Evolutionary conservation across 2,329 filamentous ascomycete genomes (phyloP).

Genomic region (Juglanconis sp.): DNA sequence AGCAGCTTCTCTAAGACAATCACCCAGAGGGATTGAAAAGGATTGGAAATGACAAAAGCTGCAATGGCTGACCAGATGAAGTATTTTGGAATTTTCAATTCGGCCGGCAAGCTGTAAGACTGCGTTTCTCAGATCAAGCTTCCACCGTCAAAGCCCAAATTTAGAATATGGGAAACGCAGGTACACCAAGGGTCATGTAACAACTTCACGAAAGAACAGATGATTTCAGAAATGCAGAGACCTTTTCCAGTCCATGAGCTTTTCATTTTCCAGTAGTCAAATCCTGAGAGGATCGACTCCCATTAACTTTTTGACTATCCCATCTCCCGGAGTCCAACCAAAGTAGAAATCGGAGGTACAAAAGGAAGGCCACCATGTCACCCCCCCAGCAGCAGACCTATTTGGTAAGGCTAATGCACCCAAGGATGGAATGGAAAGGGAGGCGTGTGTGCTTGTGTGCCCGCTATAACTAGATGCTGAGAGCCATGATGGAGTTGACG

Average conservation of each 20-base stretch:
- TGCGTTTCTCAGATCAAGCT: not conserved
- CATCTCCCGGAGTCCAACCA: constrained; percentile 8
- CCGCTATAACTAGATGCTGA: constrained; percentile 64
- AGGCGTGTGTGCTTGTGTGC: not conserved
- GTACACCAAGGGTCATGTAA: not conserved
- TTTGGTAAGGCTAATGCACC: not conserved
- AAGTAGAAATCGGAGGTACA: constrained; percentile 1
- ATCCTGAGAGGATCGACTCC: constrained; percentile 1
- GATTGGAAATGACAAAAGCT: not conserved
- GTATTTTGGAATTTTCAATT: not conserved
- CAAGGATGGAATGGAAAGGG: not conserved
- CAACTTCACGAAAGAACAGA: not conserved
- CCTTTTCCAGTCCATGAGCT: constrained; percentile 11
- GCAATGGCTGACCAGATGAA: not conserved
- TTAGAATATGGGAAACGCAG: not conserved
- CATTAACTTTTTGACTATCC: constrained; percentile 10
- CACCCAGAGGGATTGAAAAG: not conserved
- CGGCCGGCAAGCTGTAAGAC: not conserved
- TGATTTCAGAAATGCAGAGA: not conserved
- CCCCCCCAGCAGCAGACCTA: not conserved
- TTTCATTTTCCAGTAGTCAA: constrained; percentile 15
- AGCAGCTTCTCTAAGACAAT: not conserved
- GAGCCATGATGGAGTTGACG: constrained; percentile 99
- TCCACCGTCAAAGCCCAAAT: not conserved
- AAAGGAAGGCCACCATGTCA: constrained; percentile 9